Evolutionary conservation across 78 protist species (phyloP).

Genomic region (Pelomyxa schiedti): DNA sequence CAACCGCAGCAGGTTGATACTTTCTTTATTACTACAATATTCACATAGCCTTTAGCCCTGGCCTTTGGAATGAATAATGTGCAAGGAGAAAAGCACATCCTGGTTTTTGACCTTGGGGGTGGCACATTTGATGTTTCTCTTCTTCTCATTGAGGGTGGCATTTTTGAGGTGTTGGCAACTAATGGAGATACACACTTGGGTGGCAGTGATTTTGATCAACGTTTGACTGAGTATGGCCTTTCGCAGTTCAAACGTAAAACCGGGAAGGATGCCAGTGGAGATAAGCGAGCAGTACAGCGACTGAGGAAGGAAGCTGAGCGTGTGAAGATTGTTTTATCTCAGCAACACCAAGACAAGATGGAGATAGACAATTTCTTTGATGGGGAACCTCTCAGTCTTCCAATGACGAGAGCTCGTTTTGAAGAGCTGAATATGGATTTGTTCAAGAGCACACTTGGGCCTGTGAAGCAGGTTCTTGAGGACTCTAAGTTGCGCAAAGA

Average conservation of each 20-base stretch:
- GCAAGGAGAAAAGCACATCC: slow-evolving; percentile 71
- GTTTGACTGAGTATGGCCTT: slow-evolving; percentile 81
- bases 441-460: slow-evolving; percentile 82
- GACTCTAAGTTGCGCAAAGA: slow-evolving; percentile 82
- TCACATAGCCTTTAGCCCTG: slow-evolving; percentile 3
- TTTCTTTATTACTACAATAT: too few species aligned
- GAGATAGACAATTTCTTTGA: slow-evolving; percentile 92
- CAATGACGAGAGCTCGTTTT: slow-evolving; percentile 96
- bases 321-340: slow-evolving; percentile 89
- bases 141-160: slow-evolving; percentile 89
- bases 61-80: slow-evolving; percentile 14
- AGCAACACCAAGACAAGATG: slow-evolving; percentile 56
- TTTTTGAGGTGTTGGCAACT: slow-evolving; percentile 98
- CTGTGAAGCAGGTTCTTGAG: slow-evolving; percentile 81
- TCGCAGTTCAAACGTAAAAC: slow-evolving; percentile 70
- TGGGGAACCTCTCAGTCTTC: slow-evolving; percentile 88
- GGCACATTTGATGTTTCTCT: slow-evolving; percentile 99
- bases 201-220: slow-evolving; percentile 98
- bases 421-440: slow-evolving; percentile 96
- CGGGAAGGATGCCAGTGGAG: slow-evolving; percentile 63
- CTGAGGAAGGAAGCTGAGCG: slow-evolving; percentile 89
- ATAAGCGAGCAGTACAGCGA: slow-evolving; percentile 80
- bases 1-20: slow-evolving; percentile 99
- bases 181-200: slow-evolving; percentile 98
- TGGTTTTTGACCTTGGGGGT: slow-evolving; percentile 97